These are phyloP conservation scores for Aureobasidium sp. DNA, from an alignment of 2,329 filamentous ascomycete species.

Conservation along the genomic window DNA sequence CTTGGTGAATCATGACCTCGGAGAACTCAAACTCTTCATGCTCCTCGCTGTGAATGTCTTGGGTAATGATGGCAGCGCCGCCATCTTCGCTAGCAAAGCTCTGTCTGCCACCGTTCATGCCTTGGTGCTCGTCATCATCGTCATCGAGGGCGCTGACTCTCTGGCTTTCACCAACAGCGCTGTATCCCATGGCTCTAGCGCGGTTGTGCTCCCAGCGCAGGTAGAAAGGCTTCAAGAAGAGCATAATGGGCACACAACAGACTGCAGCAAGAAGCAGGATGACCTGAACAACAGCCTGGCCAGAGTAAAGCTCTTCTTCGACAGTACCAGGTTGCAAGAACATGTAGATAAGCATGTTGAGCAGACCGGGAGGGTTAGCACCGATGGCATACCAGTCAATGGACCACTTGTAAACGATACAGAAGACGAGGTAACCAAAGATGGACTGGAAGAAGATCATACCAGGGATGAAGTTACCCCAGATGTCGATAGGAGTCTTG, in stretches of 20 bases:
- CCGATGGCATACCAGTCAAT: slow-evolving; percentile 70
- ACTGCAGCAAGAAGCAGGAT: slow-evolving; percentile 74
- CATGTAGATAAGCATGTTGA: slow-evolving; percentile 99
- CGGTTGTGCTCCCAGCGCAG: slow-evolving; percentile 89
- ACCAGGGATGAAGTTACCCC: slow-evolving; percentile 92
- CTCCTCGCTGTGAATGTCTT: slow-evolving; percentile 72
- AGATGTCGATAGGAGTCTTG: slow-evolving; percentile 90
- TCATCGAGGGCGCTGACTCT: slow-evolving; percentile 84
- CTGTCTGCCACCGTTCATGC: slow-evolving; percentile 51
- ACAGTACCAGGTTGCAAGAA: slow-evolving; percentile 78
- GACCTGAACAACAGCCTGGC: slow-evolving; percentile 69
- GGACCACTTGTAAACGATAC: slow-evolving; percentile 95
- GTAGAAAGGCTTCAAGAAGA: slow-evolving; percentile 94
- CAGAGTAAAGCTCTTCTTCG: slow-evolving; percentile 66
- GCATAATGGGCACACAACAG: slow-evolving; percentile 76
- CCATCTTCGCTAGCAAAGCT: slow-evolving; percentile 67
- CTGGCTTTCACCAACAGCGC: slow-evolving; percentile 81
- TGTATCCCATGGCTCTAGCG: slow-evolving; percentile 80
- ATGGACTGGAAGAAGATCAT: slow-evolving; percentile 99
- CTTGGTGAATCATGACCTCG: slow-evolving; percentile 97
- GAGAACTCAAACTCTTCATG: slow-evolving; percentile 97
- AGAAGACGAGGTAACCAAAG: slow-evolving; percentile 90
- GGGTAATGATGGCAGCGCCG: slow-evolving; percentile 76
- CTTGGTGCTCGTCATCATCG: slow-evolving; percentile 55
- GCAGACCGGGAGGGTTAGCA: slow-evolving; percentile 67